phyloP scores from a whole-genome alignment of 371 early-diverging fungal species.

The Vittaforma corneae region DNA sequence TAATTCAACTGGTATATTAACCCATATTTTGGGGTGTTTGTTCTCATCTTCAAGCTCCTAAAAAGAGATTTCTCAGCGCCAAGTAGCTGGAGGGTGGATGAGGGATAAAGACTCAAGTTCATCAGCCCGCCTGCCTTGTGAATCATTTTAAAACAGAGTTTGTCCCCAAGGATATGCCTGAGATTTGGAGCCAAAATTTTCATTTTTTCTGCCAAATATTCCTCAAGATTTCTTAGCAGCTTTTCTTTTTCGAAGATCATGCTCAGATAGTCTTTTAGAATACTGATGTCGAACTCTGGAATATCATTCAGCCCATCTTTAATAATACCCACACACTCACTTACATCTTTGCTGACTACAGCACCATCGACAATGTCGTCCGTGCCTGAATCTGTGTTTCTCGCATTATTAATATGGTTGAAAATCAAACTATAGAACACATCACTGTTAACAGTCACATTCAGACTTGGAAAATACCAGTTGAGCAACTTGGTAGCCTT shows the following conservation, averaged over 20 bases:
- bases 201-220: constrained; percentile 83
- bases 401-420: too few relatives aligned
- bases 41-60: constrained; percentile 78
- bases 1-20: constrained; percentile 85
- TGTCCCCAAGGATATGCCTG: constrained; percentile 83
- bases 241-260: constrained; percentile 77
- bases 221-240: constrained; percentile 74
- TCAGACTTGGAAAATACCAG: background rate
- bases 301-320: constrained; percentile 73
- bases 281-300: constrained; percentile 75
- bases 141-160: constrained; percentile 83
- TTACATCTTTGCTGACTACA: background rate
- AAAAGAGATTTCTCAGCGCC: constrained; percentile 97
- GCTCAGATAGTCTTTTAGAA: constrained; percentile 79
- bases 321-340: background rate
- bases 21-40: constrained; percentile 96
- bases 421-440: background rate
- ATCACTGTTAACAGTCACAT: background rate
- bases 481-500: constrained; percentile 13
- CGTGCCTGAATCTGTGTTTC: too few relatives aligned
- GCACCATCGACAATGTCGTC: too few relatives aligned
- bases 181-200: constrained; percentile 88
- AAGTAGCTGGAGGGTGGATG: constrained; percentile 89
- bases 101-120: constrained; percentile 86
- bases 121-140: constrained; percentile 86